These are phyloP conservation scores for Metrosideros polymorpha DNA, from an alignment of 441 rosid species.

Conservation along the genomic window DNA sequence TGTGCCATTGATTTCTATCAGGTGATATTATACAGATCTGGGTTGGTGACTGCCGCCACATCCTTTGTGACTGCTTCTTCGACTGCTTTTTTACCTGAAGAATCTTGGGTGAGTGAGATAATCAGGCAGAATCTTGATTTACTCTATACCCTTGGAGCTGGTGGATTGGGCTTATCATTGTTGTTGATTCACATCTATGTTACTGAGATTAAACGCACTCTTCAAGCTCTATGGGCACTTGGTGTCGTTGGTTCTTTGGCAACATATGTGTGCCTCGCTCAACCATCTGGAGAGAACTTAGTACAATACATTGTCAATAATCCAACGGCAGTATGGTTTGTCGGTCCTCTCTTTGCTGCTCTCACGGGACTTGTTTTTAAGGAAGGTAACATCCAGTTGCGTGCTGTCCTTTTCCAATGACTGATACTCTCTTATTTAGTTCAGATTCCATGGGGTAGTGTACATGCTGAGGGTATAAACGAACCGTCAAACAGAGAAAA, in stretches of 20 bases:
- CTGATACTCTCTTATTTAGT: not conserved
- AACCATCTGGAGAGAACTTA: constrained; percentile 54
- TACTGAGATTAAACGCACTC: constrained; percentile 84
- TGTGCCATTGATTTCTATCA: constrained; percentile 15
- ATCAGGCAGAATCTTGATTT: constrained; percentile 58
- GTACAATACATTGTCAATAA: constrained; percentile 54
- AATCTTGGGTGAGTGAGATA: constrained; percentile 29
- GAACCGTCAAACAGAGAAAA: not conserved
- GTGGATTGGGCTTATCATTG: constrained; percentile 69
- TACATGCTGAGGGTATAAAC: not conserved
- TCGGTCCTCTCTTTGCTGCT: constrained; percentile 88
- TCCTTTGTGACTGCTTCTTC: constrained; percentile 75
- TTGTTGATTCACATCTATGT: constrained; percentile 82
- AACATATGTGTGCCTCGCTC: constrained; percentile 49
- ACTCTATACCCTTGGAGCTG: constrained; percentile 60
- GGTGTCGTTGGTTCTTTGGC: constrained; percentile 70
- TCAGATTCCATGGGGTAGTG: not conserved
- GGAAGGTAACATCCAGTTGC: constrained; percentile 45
- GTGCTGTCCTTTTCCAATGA: not conserved
- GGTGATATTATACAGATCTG: constrained; percentile 83
- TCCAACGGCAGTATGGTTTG: constrained; percentile 72
- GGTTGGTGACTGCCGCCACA: constrained; percentile 74
- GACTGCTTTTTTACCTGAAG: constrained; percentile 52
- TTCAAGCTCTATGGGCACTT: constrained; percentile 91
- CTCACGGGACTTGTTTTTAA: constrained; percentile 92